A percentile compares a stretch with the other conserved stretches of the same genome.
Evolutionary conservation across 1,284 basidiomycete genomes (phyloP).

Genomic region (Erythrobasidium hasegawianum): DNA sequence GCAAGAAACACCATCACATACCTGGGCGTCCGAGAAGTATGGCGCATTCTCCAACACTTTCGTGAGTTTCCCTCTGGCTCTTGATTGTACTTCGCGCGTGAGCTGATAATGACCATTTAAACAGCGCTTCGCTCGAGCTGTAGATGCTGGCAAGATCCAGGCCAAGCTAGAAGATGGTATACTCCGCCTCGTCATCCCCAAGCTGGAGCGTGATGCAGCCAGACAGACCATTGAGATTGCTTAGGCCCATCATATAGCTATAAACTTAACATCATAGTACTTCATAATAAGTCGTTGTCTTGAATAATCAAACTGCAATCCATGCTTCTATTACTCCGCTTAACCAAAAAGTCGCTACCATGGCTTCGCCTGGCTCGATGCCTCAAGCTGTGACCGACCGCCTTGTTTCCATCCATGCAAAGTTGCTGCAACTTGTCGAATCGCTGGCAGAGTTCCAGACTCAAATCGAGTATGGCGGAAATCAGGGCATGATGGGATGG

Average conservation of each 20-base stretch:
- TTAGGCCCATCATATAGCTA: background rate
- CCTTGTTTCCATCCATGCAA: constrained; percentile 30
- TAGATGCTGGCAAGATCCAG: constrained; percentile 59
- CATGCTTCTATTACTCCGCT: background rate
- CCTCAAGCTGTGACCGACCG: constrained; percentile 17
- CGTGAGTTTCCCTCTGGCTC: background rate
- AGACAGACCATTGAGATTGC: constrained; percentile 9
- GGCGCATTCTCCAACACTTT: constrained; percentile 15
- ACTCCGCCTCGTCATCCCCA: constrained; percentile 47
- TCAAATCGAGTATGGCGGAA: constrained; percentile 23
- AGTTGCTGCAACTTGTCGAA: constrained; percentile 35
- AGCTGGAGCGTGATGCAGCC: constrained; percentile 12
- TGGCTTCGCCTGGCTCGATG: constrained; percentile 18
- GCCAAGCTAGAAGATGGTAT: constrained; percentile 68
- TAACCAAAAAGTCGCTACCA: too few relatives aligned
- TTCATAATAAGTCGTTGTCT: too few relatives aligned
- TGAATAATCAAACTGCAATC: background rate
- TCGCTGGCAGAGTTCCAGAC: constrained; percentile 17
- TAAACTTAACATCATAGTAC: too few relatives aligned
- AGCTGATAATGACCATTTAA: constrained; percentile 54
- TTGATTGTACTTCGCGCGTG: background rate
- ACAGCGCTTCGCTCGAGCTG: constrained; percentile 63
- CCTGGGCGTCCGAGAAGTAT: constrained; percentile 26
- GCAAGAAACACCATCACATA: background rate
- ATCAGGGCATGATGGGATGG: constrained; percentile 33